Conservation (phyloP, 192 early-diverging fungal genomes). For the Dissophora ornata region DNA sequence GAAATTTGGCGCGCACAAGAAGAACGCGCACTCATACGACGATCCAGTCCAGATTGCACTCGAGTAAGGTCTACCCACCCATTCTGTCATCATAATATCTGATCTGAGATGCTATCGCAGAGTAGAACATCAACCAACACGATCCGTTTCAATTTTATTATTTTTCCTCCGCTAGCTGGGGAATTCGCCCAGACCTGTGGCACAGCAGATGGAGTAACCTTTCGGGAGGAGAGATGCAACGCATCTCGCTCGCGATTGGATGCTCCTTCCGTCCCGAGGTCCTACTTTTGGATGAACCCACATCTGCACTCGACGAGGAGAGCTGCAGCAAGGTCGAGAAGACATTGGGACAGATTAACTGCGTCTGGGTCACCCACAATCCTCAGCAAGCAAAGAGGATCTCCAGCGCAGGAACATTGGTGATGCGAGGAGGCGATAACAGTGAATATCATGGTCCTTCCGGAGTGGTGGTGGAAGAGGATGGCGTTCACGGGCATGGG, state of each 20-base stretch:
- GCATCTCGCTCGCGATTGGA: slow-evolving; percentile 83
- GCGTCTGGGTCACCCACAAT: slow-evolving; percentile 87
- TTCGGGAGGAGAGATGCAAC: slow-evolving; percentile 89
- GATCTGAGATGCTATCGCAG: too few species aligned
- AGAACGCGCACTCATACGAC: slow-evolving; percentile 45
- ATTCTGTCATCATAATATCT: too few species aligned
- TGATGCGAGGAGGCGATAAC: slow-evolving; percentile 38
- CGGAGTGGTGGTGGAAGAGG: background rate
- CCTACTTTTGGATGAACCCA: slow-evolving; percentile 89
- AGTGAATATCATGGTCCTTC: background rate
- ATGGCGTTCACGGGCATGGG: slow-evolving; percentile 1
- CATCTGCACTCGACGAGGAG: slow-evolving; percentile 83
- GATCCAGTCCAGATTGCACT: slow-evolving; percentile 67
- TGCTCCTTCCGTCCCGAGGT: slow-evolving; percentile 79
- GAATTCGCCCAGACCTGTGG: slow-evolving; percentile 74
- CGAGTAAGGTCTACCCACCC: too few species aligned
- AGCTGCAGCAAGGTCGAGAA: slow-evolving; percentile 77
- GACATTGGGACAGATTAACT: slow-evolving; percentile 69
- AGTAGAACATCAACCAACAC: too few species aligned
- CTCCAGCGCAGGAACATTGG: slow-evolving; percentile 45
- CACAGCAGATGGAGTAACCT: slow-evolving; percentile 79
- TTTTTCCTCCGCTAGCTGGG: slow-evolving; percentile 65
- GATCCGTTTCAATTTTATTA: too few species aligned
- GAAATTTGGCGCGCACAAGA: slow-evolving; percentile 61
- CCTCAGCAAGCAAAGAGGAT: slow-evolving; percentile 73